phyloP scores from a whole-genome alignment of 176 grass and related monocot genomes.

The Cymbopogon citratus region DNA sequence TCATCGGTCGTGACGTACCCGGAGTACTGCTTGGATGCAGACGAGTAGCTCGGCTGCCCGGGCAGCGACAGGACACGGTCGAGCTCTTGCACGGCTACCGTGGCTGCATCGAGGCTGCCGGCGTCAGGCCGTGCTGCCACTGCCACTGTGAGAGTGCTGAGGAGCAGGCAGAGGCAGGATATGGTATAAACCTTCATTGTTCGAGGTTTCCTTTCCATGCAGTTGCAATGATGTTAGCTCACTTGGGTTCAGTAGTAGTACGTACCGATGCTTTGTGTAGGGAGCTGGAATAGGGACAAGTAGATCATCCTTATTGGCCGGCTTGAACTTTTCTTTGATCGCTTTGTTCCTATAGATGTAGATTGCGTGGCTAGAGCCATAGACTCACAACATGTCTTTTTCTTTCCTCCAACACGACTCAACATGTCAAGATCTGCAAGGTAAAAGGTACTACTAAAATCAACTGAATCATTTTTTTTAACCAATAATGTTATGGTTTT shows the following conservation, averaged over 20 bases:
- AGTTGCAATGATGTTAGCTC: neutral
- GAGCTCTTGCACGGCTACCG: slow-evolving; percentile 25
- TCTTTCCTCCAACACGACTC: neutral
- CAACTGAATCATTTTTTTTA: too few species aligned
- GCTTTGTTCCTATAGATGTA: neutral
- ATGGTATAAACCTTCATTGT: slow-evolving; percentile 1
- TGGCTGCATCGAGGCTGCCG: slow-evolving; percentile 4
- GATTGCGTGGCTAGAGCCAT: neutral
- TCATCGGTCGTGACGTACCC: slow-evolving; percentile 48
- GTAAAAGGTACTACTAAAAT: too few species aligned
- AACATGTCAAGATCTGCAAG: neutral
- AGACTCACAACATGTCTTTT: neutral
- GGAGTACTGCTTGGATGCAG: slow-evolving; percentile 40
- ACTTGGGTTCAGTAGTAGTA: neutral
- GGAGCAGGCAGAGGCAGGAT: slow-evolving; percentile 16
- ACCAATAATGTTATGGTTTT: too few species aligned
- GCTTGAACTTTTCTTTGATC: neutral
- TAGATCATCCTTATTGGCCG: neutral
- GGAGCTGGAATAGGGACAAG: neutral
- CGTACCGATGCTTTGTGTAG: neutral
- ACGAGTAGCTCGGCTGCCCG: slow-evolving; percentile 26
- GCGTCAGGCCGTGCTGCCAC: neutral
- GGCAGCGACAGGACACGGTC: slow-evolving; percentile 40
- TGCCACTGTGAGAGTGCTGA: slow-evolving; percentile 1
- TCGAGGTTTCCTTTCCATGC: neutral